Evolutionary conservation across 306 rosid species (phyloP).

Genomic region (Lupinus albus): DNA sequence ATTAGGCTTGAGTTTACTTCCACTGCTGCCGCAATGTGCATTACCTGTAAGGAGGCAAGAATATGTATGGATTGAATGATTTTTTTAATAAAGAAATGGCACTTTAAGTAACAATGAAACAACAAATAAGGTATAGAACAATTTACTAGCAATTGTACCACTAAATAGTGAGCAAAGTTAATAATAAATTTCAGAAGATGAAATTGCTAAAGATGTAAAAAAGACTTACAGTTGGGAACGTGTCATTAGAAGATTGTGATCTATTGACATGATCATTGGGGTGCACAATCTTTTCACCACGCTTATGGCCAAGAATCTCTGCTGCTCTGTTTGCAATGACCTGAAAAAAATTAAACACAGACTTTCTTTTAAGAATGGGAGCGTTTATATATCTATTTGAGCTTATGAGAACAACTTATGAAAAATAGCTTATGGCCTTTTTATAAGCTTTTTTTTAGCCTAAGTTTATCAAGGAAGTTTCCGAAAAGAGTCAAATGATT

Average conservation of each 20-base stretch:
- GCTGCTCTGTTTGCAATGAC: conserved; percentile 97
- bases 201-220: conserved; percentile 22
- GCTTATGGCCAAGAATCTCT: conserved; percentile 92
- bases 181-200: conserved; percentile 6
- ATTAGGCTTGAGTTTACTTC: conserved; percentile 82
- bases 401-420: too few species aligned
- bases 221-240: conserved; percentile 88
- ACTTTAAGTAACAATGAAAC: conserved; percentile 22
- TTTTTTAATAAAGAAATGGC: background rate
- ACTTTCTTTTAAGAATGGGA: conserved; percentile 3
- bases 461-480: too few species aligned
- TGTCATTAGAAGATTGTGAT: conserved; percentile 95
- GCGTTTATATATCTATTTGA: too few species aligned
- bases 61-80: background rate
- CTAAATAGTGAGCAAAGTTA: background rate
- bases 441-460: too few species aligned
- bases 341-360: conserved; percentile 47
- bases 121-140: conserved; percentile 25
- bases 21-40: conserved; percentile 93
- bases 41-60: conserved; percentile 61
- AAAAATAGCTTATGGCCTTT: too few species aligned
- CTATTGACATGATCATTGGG: conserved; percentile 98
- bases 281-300: conserved; percentile 90
- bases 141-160: background rate
- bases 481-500: too few species aligned